These are phyloP conservation scores for Wickerhamomyces bisporus DNA, from an alignment of 805 yeast species.

Conservation along the genomic window DNA sequence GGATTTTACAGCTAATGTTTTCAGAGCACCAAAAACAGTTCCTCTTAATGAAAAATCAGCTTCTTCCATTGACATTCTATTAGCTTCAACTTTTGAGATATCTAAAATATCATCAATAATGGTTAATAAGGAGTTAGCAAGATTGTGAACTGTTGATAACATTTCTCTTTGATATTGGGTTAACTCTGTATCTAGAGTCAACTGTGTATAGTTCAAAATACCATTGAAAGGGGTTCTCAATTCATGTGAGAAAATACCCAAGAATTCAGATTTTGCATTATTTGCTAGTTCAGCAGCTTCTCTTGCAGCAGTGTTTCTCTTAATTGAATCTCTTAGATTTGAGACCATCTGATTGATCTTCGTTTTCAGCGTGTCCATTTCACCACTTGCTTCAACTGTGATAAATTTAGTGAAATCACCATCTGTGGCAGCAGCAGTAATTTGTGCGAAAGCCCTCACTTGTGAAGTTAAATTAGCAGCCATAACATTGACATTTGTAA, in stretches of 20 bases:
- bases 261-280: constrained; percentile 82
- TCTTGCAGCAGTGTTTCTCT: constrained; percentile 87
- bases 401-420: constrained; percentile 88
- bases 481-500: constrained; percentile 89
- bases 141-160: constrained; percentile 83
- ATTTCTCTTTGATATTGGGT: constrained; percentile 90
- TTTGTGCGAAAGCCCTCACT: constrained; percentile 89
- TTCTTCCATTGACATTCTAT: constrained; percentile 88
- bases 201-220: constrained; percentile 88
- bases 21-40: constrained; percentile 84
- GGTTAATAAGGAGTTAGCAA: constrained; percentile 79
- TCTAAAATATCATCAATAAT: constrained; percentile 88
- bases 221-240: constrained; percentile 92
- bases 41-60: constrained; percentile 83
- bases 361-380: constrained; percentile 59
- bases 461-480: constrained; percentile 90
- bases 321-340: constrained; percentile 81
- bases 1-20: constrained; percentile 85
- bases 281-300: constrained; percentile 93
- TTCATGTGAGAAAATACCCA: constrained; percentile 86
- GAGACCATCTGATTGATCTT: constrained; percentile 76
- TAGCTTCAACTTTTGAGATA: constrained; percentile 90
- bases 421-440: constrained; percentile 91
- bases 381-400: constrained; percentile 89
- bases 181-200: constrained; percentile 81